phyloP scores from a whole-genome alignment of 2,329 filamentous ascomycete genomes.

The Leptographium wingfieldii region DNA sequence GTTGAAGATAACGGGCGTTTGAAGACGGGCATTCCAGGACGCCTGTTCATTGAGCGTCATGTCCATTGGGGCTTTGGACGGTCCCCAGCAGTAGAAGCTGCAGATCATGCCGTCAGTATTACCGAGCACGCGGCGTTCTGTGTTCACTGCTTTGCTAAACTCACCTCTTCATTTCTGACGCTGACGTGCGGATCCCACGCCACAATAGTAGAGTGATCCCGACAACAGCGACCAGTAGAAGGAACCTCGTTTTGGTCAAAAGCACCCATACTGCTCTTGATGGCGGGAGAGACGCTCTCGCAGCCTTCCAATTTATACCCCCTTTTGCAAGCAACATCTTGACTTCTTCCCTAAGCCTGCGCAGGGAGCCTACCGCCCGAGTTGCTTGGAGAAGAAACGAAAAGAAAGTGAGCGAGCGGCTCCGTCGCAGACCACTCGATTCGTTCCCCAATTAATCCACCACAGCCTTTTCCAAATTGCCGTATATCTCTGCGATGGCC shows the following conservation, averaged over 20 bases:
- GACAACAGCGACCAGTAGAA: constrained; percentile 58
- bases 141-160: constrained; percentile 12
- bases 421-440: neutral
- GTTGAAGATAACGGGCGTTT: constrained; percentile 93
- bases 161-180: constrained; percentile 85
- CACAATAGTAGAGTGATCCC: constrained; percentile 72
- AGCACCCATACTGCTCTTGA: constrained; percentile 58
- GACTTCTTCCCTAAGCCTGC: constrained; percentile 24
- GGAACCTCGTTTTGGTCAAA: constrained; percentile 63
- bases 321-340: constrained; percentile 86
- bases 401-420: neutral
- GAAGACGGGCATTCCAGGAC: constrained; percentile 76
- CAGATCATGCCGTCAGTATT: neutral
- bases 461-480: neutral
- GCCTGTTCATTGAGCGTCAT: constrained; percentile 87
- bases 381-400: constrained; percentile 10
- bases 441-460: neutral
- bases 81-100: constrained; percentile 96
- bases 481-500: neutral
- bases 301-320: constrained; percentile 85
- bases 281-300: constrained; percentile 66
- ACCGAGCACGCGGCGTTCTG: neutral
- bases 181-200: constrained; percentile 69
- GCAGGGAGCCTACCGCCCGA: constrained; percentile 17
- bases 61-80: constrained; percentile 87